Percentiles rank a stretch among this genome's conserved stretches.
Evolutionary conservation across 345 rosid genomes (phyloP).

Genomic region (Cardamine chenopodiifolia): DNA sequence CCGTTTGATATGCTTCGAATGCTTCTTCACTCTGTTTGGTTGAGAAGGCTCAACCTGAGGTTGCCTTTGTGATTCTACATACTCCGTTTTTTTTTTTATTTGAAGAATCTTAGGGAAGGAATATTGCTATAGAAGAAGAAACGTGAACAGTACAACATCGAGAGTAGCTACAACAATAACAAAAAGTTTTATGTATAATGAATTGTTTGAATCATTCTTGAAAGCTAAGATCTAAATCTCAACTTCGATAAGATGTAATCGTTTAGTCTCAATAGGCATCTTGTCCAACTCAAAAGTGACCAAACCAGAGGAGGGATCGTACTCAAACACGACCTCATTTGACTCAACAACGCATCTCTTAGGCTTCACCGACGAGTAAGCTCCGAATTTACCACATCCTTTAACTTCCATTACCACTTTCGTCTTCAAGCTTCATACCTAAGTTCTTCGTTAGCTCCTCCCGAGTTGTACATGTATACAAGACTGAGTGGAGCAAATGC

Average conservation of each 20-base stretch:
- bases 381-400: constrained; percentile 84
- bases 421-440: constrained; percentile 49
- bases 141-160: constrained; percentile 2
- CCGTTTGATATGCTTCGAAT: constrained; percentile 56
- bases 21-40: constrained; percentile 61
- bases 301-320: constrained; percentile 56
- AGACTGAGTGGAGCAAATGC: constrained; percentile 84
- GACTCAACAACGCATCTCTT: constrained; percentile 63
- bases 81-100: constrained; percentile 10
- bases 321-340: constrained; percentile 51
- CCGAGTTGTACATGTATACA: constrained; percentile 77
- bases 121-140: constrained; percentile 25
- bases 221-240: constrained; percentile 21
- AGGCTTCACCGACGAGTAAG: constrained; percentile 71
- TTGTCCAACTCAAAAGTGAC: constrained; percentile 40
- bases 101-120: neutral
- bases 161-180: constrained; percentile 15
- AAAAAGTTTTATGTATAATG: neutral
- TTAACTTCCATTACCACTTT: constrained; percentile 59
- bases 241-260: constrained; percentile 26
- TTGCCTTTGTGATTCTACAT: constrained; percentile 31
- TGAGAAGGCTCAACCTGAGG: constrained; percentile 53
- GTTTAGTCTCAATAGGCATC: constrained; percentile 27
- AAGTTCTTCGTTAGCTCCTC: constrained; percentile 79
- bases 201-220: constrained; percentile 20